These are phyloP conservation scores for Sideroxylon spinosum DNA, from an alignment of 179 eudicot genomes.

Conservation along the genomic window DNA sequence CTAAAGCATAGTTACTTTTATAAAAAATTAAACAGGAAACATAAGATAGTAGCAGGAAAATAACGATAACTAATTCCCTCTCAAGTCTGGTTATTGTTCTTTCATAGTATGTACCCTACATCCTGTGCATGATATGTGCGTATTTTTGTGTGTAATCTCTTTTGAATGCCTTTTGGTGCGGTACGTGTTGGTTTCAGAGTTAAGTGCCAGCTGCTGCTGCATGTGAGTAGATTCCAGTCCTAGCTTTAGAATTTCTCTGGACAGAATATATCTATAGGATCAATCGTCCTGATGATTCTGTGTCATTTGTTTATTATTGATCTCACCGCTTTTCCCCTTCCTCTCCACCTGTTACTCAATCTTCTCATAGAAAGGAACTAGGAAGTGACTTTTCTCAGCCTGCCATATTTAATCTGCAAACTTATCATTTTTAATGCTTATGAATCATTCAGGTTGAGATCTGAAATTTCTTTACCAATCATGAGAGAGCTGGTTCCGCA, in stretches of 20 bases:
- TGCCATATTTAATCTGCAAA: background rate
- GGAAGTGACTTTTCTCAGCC: background rate
- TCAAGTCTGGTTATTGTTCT: too few species aligned
- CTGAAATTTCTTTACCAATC: slow-evolving; percentile 85
- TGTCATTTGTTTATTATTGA: background rate
- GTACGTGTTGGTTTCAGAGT: too few species aligned
- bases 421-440: background rate
- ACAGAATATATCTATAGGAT: background rate
- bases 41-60: too few species aligned
- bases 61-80: too few species aligned
- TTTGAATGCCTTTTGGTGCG: too few species aligned
- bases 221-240: background rate
- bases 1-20: too few species aligned
- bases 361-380: background rate
- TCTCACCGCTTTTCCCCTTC: background rate
- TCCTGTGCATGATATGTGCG: background rate
- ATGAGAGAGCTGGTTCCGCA: slow-evolving; percentile 95
- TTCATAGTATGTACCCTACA: too few species aligned
- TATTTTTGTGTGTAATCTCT: background rate
- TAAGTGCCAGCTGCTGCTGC: background rate
- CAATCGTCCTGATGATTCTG: background rate
- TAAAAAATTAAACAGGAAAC: too few species aligned
- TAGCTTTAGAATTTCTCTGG: background rate
- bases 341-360: background rate
- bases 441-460: slow-evolving; percentile 56